phyloP scores from a whole-genome alignment of 1,139 yeast species.

The Pneumocystis sp. region DNA sequence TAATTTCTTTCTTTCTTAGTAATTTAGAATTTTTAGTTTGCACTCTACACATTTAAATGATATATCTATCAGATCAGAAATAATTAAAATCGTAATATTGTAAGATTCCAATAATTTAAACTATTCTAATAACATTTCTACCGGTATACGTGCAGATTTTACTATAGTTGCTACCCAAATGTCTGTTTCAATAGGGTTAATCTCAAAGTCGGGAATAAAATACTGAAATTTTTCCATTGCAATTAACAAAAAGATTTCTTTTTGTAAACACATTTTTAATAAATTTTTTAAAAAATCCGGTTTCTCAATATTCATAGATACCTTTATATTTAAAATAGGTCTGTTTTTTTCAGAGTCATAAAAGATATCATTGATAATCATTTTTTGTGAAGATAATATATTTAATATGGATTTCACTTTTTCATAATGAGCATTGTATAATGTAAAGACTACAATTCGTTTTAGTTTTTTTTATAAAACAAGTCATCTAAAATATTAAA shows the following conservation, averaged over 20 bases:
- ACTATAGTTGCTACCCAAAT: background rate
- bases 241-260: background rate
- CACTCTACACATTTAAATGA: constrained; percentile 1
- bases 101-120: background rate
- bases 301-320: background rate
- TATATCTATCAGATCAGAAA: background rate
- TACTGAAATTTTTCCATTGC: background rate
- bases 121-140: background rate
- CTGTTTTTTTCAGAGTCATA: background rate
- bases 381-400: background rate
- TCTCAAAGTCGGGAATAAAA: background rate
- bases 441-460: background rate
- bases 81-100: background rate
- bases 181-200: background rate
- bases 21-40: background rate
- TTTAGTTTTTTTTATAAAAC: background rate
- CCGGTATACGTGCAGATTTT: background rate
- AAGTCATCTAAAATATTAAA: background rate
- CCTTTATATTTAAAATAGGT: background rate
- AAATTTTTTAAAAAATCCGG: background rate
- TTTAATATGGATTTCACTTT: background rate
- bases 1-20: background rate
- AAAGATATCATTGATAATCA: background rate
- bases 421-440: background rate
- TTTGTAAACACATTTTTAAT: background rate